Conservation (phyloP, 192 early-diverging fungal genomes). For the Cetraspora pellucida region DNA sequence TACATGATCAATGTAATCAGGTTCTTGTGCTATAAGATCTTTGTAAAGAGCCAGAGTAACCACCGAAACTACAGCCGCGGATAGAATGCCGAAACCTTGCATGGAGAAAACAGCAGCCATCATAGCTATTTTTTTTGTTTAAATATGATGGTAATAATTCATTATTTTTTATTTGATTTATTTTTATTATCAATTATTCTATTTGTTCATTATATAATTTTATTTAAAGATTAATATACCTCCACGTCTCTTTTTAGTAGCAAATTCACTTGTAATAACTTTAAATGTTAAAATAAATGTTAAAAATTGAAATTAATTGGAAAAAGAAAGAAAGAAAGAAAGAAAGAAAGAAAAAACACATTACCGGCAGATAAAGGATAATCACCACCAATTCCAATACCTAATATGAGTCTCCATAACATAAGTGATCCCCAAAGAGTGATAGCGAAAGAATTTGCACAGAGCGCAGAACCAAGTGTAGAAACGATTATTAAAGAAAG, state of each 20-base stretch:
- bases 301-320: background rate
- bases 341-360: background rate
- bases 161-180: too few relatives aligned
- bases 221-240: too few relatives aligned
- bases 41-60: slow-evolving; percentile 65
- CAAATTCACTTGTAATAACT: slow-evolving; percentile 87
- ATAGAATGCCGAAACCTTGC: slow-evolving; percentile 89
- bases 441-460: slow-evolving; percentile 69
- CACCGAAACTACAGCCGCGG: slow-evolving; percentile 72
- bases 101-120: slow-evolving; percentile 85
- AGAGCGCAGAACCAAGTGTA: slow-evolving; percentile 80
- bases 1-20: slow-evolving; percentile 74
- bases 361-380: slow-evolving; percentile 87
- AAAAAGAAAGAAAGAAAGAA: too few relatives aligned
- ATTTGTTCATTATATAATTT: too few relatives aligned
- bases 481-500: slow-evolving; percentile 91
- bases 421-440: slow-evolving; percentile 64
- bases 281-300: slow-evolving; percentile 60
- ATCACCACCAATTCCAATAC: slow-evolving; percentile 93
- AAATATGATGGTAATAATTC: too few relatives aligned
- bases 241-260: slow-evolving; percentile 75
- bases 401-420: slow-evolving; percentile 88
- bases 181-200: too few relatives aligned
- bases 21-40: slow-evolving; percentile 51
- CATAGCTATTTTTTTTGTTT: slow-evolving; percentile 55